Evolutionary conservation across 768 basidiomycete species (phyloP), one percentile per base, ranked within the genome.

Genomic region (Serendipita sp.): DNA sequence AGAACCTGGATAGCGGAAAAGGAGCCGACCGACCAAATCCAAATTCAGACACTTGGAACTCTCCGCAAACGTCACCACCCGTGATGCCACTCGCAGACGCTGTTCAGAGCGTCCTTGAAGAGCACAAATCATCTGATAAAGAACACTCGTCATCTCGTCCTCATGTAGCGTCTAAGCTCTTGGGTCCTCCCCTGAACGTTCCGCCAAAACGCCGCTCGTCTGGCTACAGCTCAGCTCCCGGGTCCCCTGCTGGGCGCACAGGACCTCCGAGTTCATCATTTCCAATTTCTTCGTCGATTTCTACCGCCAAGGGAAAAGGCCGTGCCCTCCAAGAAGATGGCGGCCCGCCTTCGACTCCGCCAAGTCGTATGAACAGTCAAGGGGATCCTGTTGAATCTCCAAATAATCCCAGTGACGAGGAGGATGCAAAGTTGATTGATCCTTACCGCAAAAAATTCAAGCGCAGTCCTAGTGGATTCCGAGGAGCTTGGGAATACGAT

Each of bases 191-290:
- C 24, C 2, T 16, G 11, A 15, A 54, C 10, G 28, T 15, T 30
- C 15, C 15, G 11, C 13, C 53, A 30, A 54, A 54, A 54, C 53
- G 53, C 13, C 53, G 53, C 11, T 54, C 53, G 10, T 54, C 53
- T 11, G 53, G 53, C 53, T 54, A 54, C 30, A 30, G 53, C 13
- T 54, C 53, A 11, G 24, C 53, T 10, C 66, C 28, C 45, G 64
- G 53, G 28, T 65, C 85, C 0, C 87, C 88, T 30, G 81, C 85
- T 3, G 75, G 76, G 58, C 78, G 87, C 63, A 88, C 86, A 3
- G 88, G 87, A 11, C 86, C 86, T 37, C 88, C 87, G 3, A 79
- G 87, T 45, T 86, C 87, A 0, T 75, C 88, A 32, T 86, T 86
- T 2, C 86, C 82, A 70, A 79, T 80, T 34, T 84, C 82, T 5